Evolutionary conservation across 2,329 filamentous ascomycete genomes (phyloP), one percentile per base, ranked within the genome.

Genomic region (Aspergillus carbonarius): DNA sequence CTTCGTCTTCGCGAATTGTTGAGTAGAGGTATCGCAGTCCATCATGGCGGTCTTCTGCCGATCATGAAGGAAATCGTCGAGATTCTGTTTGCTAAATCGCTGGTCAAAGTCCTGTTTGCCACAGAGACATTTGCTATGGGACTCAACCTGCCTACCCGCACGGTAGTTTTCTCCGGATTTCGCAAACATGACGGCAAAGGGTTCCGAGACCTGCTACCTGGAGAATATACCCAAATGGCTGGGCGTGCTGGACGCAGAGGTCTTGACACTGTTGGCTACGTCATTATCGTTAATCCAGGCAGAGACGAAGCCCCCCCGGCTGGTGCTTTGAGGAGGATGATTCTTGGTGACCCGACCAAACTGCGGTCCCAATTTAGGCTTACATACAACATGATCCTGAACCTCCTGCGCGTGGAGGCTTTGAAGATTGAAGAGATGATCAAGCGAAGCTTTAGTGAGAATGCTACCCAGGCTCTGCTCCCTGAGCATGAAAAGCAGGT

Each of bases 361-460:
- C 83, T 99, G 50, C 87, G 92, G 48, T 98, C 93, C 6, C 95
- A 99, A 71, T 99, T 99, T 81, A 87, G 95, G 60, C 82, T 99
- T 49, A 99, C 96, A 0, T 99, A 99, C 81, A 99, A 98, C 77
- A 99, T 99, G 95, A 99, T 99, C 60, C 81, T 99, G 30, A 99
- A 98, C 70, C 81, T 99, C 32, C 82, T 99, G 50, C 89, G 95
- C 35, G 95, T 99, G 2, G 95, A 99, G 75, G 95, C 95, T 2
- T 79, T 99, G 64, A 98, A 97, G 79, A 98, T 99, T 67, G 95
- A 99, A 74, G 95, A 99, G 77, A 99, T 99, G 95, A 99, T 99
- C 81, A 99, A 99, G 83, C 89, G 95, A 65, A 97, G 93, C 74
- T 99, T 99, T 81, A 97, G 93, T 54, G 95, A 99, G 75, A 95